phyloP scores from a whole-genome alignment of 1,139 yeast genomes.

The Hyphopichia burtonii region DNA sequence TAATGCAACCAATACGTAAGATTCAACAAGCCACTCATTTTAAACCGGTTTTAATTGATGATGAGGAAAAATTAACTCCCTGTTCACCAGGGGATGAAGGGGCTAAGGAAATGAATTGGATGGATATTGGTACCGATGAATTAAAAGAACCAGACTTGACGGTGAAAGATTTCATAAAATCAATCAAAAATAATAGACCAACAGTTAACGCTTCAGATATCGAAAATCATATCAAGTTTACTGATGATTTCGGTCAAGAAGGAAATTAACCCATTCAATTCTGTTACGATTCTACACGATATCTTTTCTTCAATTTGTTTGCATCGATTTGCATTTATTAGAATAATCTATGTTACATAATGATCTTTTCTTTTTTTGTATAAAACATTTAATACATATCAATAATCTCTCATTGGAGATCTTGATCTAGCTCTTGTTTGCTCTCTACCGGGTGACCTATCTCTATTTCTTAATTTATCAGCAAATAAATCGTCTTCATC shows the following conservation, averaged over 20 bases:
- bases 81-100: conserved; percentile 94
- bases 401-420: conserved; percentile 7
- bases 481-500: conserved; percentile 43
- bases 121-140: conserved; percentile 86
- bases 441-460: conserved; percentile 12
- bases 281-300: not conserved
- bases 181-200: conserved; percentile 88
- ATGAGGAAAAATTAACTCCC: conserved; percentile 64
- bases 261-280: conserved; percentile 56
- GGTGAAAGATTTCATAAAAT: conserved; percentile 89
- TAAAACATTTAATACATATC: not conserved
- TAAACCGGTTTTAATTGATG: conserved; percentile 49
- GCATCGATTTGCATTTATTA: not conserved
- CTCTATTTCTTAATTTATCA: conserved; percentile 16
- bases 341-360: not conserved
- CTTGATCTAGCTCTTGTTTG: conserved; percentile 13
- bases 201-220: conserved; percentile 88
- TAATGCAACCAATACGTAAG: conserved; percentile 96
- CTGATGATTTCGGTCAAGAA: conserved; percentile 95
- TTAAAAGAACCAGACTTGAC: conserved; percentile 86
- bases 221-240: conserved; percentile 79
- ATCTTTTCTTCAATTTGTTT: not conserved
- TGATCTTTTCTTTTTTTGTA: conserved; percentile 1
- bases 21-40: conserved; percentile 97
- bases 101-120: conserved; percentile 91